Percentiles rank a stretch among this genome's conserved stretches.
These are phyloP conservation scores for Petasospora fabianii DNA, from an alignment of 1,139 yeast genomes.

Conservation along the genomic window DNA sequence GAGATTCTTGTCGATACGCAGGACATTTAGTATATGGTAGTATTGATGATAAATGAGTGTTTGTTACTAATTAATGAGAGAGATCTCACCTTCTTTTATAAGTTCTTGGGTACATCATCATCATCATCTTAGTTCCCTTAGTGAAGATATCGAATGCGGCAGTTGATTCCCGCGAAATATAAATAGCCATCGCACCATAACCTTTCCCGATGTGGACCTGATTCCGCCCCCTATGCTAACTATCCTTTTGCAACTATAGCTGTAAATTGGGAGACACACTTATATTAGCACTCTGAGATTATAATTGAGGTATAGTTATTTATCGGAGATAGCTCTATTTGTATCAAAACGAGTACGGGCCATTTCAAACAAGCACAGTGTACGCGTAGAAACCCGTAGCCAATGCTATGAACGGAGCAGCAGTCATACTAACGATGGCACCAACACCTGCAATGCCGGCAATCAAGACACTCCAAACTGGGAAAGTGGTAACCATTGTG, in stretches of 20 bases:
- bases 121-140: no score
- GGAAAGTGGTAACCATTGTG: conserved; percentile 1
- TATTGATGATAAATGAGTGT: background rate
- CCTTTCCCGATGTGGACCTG: conserved; percentile 2
- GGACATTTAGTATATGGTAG: no score
- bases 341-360: no score
- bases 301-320: no score
- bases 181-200: background rate
- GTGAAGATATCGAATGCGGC: conserved; percentile 3
- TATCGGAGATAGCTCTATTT: no score
- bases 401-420: no score
- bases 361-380: no score
- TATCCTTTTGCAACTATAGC: background rate
- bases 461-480: conserved; percentile 2
- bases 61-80: background rate
- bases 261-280: background rate
- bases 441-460: background rate
- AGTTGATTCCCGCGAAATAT: conserved; percentile 8
- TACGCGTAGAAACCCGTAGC: no score
- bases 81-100: background rate
- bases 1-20: conserved; percentile 31
- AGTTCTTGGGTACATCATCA: background rate
- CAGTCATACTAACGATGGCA: no score
- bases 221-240: no score
- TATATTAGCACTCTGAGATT: background rate